These are phyloP conservation scores for Dendrothele bispora DNA, from an alignment of 768 basidiomycete species.

Conservation along the genomic window DNA sequence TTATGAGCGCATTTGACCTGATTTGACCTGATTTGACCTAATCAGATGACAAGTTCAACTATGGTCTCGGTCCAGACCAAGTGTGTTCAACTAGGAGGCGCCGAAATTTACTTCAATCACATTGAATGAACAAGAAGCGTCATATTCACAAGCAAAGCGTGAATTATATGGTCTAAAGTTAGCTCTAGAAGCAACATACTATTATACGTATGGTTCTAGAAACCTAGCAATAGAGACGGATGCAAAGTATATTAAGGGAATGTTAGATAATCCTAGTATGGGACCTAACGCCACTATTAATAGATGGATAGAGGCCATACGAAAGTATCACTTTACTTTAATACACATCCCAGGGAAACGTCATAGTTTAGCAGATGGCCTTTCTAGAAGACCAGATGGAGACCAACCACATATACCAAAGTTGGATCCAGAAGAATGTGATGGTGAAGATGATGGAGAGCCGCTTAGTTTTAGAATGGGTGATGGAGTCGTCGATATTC, in stretches of 20 bases:
- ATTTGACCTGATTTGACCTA: too few relatives aligned
- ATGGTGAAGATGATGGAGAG: background rate
- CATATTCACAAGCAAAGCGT: slow-evolving; percentile 38
- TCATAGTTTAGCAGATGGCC: slow-evolving; percentile 35
- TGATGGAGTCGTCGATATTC: background rate
- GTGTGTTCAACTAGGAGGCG: too few relatives aligned
- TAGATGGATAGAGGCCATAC: slow-evolving; percentile 38
- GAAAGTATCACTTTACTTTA: slow-evolving; percentile 35
- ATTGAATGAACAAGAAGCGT: too few relatives aligned
- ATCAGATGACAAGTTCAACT: too few relatives aligned
- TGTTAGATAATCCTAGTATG: slow-evolving; percentile 38
- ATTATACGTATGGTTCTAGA: slow-evolving; percentile 22
- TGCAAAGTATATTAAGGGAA: slow-evolving; percentile 39
- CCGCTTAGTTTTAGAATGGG: background rate
- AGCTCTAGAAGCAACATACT: slow-evolving; percentile 18
- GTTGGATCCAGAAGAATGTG: background rate
- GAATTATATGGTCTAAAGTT: slow-evolving; percentile 38
- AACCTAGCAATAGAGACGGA: slow-evolving; percentile 36
- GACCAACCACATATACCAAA: background rate
- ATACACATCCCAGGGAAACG: slow-evolving; percentile 33
- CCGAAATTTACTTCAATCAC: too few relatives aligned
- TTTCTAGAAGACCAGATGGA: slow-evolving; percentile 21
- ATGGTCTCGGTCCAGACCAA: too few relatives aligned
- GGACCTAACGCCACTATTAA: slow-evolving; percentile 37
- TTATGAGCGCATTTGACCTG: too few relatives aligned